Evolutionary conservation across 2,329 filamentous ascomycete species (phyloP), one percentile per base, ranked within the genome.

Genomic region (Colletotrichum cordylinicola): DNA sequence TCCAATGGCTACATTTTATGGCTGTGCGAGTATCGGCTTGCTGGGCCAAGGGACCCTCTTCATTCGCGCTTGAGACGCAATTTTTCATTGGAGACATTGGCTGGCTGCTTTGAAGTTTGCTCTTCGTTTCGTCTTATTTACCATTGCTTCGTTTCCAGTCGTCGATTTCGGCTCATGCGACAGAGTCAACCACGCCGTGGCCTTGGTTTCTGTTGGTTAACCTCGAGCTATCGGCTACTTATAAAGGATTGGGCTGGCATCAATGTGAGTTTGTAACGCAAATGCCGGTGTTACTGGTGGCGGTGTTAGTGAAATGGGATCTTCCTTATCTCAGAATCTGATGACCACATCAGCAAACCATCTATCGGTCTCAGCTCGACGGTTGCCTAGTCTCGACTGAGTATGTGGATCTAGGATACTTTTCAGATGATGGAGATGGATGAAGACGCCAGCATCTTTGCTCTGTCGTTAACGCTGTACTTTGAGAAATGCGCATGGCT

Each of bases 171-270:
- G 43, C n/a, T 21, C 10, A 13, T 1, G 6, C 10, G 13, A 48
- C 1, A 6, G 4, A 0, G 7, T 21, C 43, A 48, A 3, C 2
- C 18, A 13, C 8, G 10, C 4, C 43, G 1, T 21, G n/a, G 43
- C 10, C 43, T 21, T 48, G 10, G 43, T 21, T 21, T 21, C 43
- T 13, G 10, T 21, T 0, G n/a, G 2, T 48, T 13, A 1, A 8
- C 6, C 43, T 48, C 10, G 10, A 48, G 43, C 43, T 48, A 48
- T 48, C 10, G 2, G n/a, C 2, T 48, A 21, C n/a, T 21, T 48
- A 21, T 21, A 21, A 7, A 1, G 10, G 6, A 10, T 5, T 8
- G n/a, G 18, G 10, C 10, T 6, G 5, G 2, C 18, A 48, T 6
- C 13, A 48, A 13, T 48, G 18, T 43, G 37, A n/a, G 39, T 10